Percentiles rank a stretch among this genome's conserved stretches.
phyloP scores from a whole-genome alignment of 768 basidiomycete species.

The Boletus coccyginus region DNA sequence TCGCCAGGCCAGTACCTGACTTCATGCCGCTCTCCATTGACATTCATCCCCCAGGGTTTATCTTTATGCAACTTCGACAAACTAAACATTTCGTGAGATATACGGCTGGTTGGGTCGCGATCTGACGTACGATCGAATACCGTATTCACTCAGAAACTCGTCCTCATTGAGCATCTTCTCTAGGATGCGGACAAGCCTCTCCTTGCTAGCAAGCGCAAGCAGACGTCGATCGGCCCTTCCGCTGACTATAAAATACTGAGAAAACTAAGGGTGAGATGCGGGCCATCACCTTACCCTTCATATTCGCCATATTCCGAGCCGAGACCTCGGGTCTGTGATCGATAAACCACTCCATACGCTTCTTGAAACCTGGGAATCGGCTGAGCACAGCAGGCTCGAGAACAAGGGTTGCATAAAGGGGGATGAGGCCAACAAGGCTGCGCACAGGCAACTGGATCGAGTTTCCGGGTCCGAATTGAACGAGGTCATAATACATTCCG shows the following conservation, averaged over 20 bases:
- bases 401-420: slow-evolving; percentile 91
- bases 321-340: slow-evolving; percentile 89
- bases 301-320: slow-evolving; percentile 92
- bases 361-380: slow-evolving; percentile 96
- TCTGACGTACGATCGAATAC: slow-evolving; percentile 83
- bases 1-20: slow-evolving; percentile 99
- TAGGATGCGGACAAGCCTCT: slow-evolving; percentile 81
- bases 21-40: slow-evolving; percentile 88
- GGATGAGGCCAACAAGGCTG: slow-evolving; percentile 96
- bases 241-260: slow-evolving; percentile 27
- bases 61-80: slow-evolving; percentile 89
- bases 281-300: slow-evolving; percentile 58
- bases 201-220: slow-evolving; percentile 88
- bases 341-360: slow-evolving; percentile 98
- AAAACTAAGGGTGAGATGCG: background rate
- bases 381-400: slow-evolving; percentile 88
- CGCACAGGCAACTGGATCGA: slow-evolving; percentile 91
- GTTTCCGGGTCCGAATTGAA: slow-evolving; percentile 78
- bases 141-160: slow-evolving; percentile 95
- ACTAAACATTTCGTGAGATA: slow-evolving; percentile 39
- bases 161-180: slow-evolving; percentile 97
- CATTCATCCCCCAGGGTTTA: slow-evolving; percentile 92
- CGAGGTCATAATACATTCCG: slow-evolving; percentile 98
- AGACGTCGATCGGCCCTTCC: slow-evolving; percentile 87
- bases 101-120: background rate